Base-by-base conservation (phyloP, 768 basidiomycete genomes). In the Panaeolus papilionaceus region DNA sequence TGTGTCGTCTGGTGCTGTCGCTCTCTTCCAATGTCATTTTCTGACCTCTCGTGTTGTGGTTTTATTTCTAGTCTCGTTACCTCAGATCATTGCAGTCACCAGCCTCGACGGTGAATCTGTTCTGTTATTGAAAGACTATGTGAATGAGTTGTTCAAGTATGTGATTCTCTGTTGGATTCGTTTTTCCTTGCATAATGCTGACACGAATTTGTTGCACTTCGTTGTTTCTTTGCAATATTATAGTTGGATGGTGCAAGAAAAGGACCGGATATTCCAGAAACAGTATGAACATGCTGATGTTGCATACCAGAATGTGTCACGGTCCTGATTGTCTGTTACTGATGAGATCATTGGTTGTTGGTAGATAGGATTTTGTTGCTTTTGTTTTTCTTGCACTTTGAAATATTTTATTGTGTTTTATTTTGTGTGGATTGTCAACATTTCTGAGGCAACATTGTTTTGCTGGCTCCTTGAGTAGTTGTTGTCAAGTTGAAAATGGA, bases 41-140 rank as follows among this genome's bases (percentile, higher is more conserved):
- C 28, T 33, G 28, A 33, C 54, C 11, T 7, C 23, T 49, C 20
- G 20, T 28, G 33, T 58, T 51, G 26, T 8, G 42, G 71, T 20
- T 6, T 2, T 11, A 49, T 74, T 47, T 63, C 44, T 69, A 98
- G 97, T 99, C 78, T 95, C 91, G 70, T 83, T 99, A 44, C 98
- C 97, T 0, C 88, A 89, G 71, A 96, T 98, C 88, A 91, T 98
- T 38, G 89, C 91, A 0, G 89, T 87, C 69, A 95, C 96, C 14
- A 89, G 88, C n/a, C 90, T 99, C 84, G 97, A 99, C 74, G 81
- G 88, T 2, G 96, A 97, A 75, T 93, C 93, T 12, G 90, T 96
- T 20, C 80, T 79, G 26, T 82, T 98, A 7, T 87, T 99, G 14
- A 83, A 91, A 69, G 96, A 98, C 71, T 95, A 98, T 77, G 89